A percentile compares a stretch with the other conserved stretches of the same genome.
Evolutionary conservation across 1,139 yeast species (phyloP).

Genomic region (Pichia cactophila): DNA sequence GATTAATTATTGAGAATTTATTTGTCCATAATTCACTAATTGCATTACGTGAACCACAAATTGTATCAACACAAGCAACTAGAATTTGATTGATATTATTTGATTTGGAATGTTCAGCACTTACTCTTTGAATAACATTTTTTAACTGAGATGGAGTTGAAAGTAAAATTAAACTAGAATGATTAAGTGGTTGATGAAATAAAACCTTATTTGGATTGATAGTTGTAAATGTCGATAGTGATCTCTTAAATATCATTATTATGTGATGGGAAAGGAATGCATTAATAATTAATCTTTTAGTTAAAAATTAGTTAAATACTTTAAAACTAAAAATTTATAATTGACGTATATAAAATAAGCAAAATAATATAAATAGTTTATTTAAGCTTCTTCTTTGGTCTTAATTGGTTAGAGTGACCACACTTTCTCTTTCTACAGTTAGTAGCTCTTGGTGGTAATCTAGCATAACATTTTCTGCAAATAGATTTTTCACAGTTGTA

Average conservation of each 20-base stretch:
- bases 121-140: conserved; percentile 31
- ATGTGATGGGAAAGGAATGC: background rate
- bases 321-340: conserved; percentile 2
- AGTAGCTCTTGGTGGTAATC: conserved; percentile 99
- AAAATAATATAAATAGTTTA: conserved; percentile 38
- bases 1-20: background rate
- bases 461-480: conserved; percentile 99
- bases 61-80: conserved; percentile 44
- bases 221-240: conserved; percentile 15
- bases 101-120: conserved; percentile 21
- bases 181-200: conserved; percentile 9
- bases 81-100: conserved; percentile 30
- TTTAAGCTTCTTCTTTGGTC: conserved; percentile 99
- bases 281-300: background rate
- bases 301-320: conserved; percentile 2
- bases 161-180: conserved; percentile 27
- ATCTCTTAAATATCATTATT: conserved; percentile 1
- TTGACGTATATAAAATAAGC: conserved; percentile 23
- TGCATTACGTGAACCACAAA: conserved; percentile 36
- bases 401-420: conserved; percentile 99
- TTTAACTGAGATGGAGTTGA: conserved; percentile 41
- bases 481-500: conserved; percentile 99
- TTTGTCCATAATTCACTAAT: conserved; percentile 42
- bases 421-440: conserved; percentile 99
- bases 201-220: conserved; percentile 14